Percentiles rank a stretch among this genome's conserved stretches.
phyloP scores from a whole-genome alignment of 108 stramenopile species.

The Mayamaea pseudoterrestris region DNA sequence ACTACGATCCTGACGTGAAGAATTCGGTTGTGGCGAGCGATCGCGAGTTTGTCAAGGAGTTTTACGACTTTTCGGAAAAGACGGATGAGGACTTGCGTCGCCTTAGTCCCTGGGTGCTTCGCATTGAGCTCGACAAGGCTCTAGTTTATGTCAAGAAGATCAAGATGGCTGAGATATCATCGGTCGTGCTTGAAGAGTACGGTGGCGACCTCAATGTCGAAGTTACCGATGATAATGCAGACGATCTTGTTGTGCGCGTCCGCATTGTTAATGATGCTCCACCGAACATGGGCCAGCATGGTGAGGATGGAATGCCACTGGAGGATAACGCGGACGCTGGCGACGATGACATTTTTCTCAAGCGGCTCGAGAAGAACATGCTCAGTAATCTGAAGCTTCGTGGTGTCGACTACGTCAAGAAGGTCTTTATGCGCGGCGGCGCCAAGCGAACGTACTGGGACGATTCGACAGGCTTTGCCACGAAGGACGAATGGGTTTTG shows the following conservation, averaged over 20 bases:
- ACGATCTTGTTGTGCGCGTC: conserved; percentile 78
- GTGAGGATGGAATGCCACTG: conserved; percentile 37
- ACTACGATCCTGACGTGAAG: conserved; percentile 92
- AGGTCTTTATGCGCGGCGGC: conserved; percentile 90
- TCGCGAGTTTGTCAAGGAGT: conserved; percentile 83
- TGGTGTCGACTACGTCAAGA: conserved; percentile 88
- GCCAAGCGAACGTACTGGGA: conserved; percentile 80
- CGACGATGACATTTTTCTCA: conserved; percentile 89
- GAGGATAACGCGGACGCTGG: conserved; percentile 56
- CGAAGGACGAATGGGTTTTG: conserved; percentile 84
- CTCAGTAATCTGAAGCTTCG: conserved; percentile 79
- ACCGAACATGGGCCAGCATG: conserved; percentile 6
- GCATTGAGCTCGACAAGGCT: conserved; percentile 88
- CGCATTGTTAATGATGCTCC: conserved; percentile 85
- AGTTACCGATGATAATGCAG: conserved; percentile 87
- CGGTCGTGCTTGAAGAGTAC: conserved; percentile 74
- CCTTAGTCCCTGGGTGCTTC: conserved; percentile 92
- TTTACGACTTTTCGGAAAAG: conserved; percentile 82
- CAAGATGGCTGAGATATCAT: conserved; percentile 79
- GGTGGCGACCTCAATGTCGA: conserved; percentile 81
- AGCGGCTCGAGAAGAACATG: conserved; percentile 87
- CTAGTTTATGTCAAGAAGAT: conserved; percentile 83
- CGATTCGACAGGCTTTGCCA: conserved; percentile 74
- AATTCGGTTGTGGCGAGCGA: conserved; percentile 87
- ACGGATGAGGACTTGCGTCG: conserved; percentile 77